These are phyloP conservation scores for Byssoonygena ceratinophila DNA, from an alignment of 2,329 filamentous ascomycete genomes.

Conservation along the genomic window DNA sequence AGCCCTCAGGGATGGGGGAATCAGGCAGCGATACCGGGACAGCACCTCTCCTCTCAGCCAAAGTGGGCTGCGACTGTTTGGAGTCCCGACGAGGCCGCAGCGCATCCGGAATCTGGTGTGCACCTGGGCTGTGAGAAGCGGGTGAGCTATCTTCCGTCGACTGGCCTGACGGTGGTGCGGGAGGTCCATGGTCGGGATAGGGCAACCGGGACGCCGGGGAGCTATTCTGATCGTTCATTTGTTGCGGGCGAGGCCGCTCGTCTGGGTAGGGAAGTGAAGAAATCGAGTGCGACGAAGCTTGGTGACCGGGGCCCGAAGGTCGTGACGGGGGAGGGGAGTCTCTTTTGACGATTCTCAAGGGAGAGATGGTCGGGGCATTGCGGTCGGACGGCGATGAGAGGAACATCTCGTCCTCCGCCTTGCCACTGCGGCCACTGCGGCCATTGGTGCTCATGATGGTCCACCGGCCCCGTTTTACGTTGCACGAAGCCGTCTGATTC, in stretches of 20 bases:
- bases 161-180: conserved; percentile 17
- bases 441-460: conserved; percentile 8
- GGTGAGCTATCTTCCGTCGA: conserved; percentile 22
- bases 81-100: conserved; percentile 44
- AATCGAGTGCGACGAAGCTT: conserved; percentile 45
- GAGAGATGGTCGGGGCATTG: conserved; percentile 70
- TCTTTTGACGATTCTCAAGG: conserved; percentile 74
- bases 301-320: conserved; percentile 24
- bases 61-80: conserved; percentile 44
- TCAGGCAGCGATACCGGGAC: conserved; percentile 69
- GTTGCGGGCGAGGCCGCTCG: conserved; percentile 42
- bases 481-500: neutral
- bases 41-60: conserved; percentile 70
- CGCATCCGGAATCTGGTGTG: conserved; percentile 31
- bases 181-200: conserved; percentile 26
- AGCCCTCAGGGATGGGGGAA: conserved; percentile 64
- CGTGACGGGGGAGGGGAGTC: conserved; percentile 50
- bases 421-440: conserved; percentile 8
- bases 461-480: neutral
- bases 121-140: conserved; percentile 23
- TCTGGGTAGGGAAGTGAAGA: conserved; percentile 66
- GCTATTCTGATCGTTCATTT: conserved; percentile 24
- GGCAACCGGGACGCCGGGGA: conserved; percentile 26
- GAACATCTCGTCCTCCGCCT: conserved; percentile 61
- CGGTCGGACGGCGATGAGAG: conserved; percentile 44